These are phyloP conservation scores for Calonectria crousiana DNA, from an alignment of 2,329 filamentous ascomycete genomes.

Conservation along the genomic window DNA sequence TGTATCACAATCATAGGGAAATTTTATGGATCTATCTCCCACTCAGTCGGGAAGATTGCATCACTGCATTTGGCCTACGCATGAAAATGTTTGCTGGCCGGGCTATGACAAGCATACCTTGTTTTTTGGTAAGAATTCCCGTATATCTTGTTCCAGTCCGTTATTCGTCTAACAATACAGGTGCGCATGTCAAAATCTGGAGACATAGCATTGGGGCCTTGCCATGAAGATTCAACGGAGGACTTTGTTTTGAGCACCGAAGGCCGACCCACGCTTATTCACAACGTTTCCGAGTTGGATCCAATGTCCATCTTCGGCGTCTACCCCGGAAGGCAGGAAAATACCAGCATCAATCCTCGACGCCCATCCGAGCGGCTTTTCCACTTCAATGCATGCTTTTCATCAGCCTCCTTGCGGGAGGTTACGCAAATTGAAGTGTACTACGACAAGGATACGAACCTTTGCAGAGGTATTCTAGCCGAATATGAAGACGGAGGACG, in stretches of 20 bases:
- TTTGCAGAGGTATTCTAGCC: not conserved
- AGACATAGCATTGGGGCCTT: constrained; percentile 4
- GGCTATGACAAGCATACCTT: constrained; percentile 1
- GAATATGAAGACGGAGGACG: constrained; percentile 2
- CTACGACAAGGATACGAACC: not conserved
- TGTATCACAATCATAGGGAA: not conserved
- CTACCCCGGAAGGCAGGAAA: not conserved
- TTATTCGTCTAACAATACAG: not conserved
- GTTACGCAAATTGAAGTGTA: not conserved
- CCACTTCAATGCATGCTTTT: not conserved
- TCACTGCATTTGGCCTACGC: constrained; percentile 9
- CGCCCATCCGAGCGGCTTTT: not conserved
- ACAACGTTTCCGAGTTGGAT: constrained; percentile 1
- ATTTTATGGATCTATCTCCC: constrained; percentile 10
- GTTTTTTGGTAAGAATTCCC: constrained; percentile 2
- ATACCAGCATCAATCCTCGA: not conserved
- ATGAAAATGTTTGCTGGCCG: constrained; percentile 10
- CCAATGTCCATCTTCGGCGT: constrained; percentile 5
- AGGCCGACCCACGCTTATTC: constrained; percentile 1
- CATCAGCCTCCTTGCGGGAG: not conserved
- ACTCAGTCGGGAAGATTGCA: not conserved
- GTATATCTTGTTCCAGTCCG: no score
- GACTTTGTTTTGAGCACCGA: constrained; percentile 3
- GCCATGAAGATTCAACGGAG: constrained; percentile 1
- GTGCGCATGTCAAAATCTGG: constrained; percentile 16